Percentiles rank a stretch among this genome's conserved stretches.
Conservation (phyloP, 495 filamentous ascomycete species). For the Hypoxylon intermedium region DNA sequence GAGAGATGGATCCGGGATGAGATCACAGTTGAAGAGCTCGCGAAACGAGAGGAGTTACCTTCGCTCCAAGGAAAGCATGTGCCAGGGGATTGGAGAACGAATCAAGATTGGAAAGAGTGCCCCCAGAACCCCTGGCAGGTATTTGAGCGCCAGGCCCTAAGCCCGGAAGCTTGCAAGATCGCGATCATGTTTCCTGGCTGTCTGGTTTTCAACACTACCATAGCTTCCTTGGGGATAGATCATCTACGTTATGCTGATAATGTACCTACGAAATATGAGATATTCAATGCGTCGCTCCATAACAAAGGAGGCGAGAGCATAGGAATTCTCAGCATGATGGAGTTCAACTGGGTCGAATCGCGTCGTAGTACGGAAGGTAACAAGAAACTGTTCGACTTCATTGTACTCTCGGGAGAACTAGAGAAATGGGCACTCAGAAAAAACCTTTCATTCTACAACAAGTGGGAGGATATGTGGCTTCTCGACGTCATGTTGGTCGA, state of each 20-base stretch:
- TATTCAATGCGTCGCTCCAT: not conserved
- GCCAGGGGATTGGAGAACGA: conserved; percentile 9
- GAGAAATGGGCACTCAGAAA: conserved; percentile 1
- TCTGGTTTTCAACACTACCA: conserved; percentile 15
- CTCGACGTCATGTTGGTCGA: conserved; percentile 20
- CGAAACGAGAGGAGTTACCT: conserved; percentile 7
- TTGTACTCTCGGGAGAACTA: conserved; percentile 2
- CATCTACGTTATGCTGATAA: not conserved
- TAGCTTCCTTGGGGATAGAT: conserved; percentile 8
- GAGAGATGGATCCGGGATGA: conserved; percentile 10
- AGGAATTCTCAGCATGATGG: conserved; percentile 1
- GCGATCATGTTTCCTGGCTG: conserved; percentile 10
- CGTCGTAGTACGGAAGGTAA: conserved; percentile 4
- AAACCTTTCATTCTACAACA: not conserved
- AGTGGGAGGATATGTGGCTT: conserved; percentile 7
- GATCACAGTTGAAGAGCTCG: conserved; percentile 3
- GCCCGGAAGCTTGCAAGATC: not conserved
- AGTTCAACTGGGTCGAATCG: conserved; percentile 8
- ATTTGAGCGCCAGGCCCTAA: not conserved
- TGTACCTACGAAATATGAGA: not conserved
- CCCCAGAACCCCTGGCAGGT: conserved; percentile 13
- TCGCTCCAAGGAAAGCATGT: not conserved
- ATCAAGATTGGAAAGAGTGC: conserved; percentile 18
- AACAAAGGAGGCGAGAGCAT: conserved; percentile 1
- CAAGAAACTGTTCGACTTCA: conserved; percentile 8